These are phyloP conservation scores for Tubosaeta sp. DNA, from an alignment of 768 basidiomycete genomes.

Conservation along the genomic window DNA sequence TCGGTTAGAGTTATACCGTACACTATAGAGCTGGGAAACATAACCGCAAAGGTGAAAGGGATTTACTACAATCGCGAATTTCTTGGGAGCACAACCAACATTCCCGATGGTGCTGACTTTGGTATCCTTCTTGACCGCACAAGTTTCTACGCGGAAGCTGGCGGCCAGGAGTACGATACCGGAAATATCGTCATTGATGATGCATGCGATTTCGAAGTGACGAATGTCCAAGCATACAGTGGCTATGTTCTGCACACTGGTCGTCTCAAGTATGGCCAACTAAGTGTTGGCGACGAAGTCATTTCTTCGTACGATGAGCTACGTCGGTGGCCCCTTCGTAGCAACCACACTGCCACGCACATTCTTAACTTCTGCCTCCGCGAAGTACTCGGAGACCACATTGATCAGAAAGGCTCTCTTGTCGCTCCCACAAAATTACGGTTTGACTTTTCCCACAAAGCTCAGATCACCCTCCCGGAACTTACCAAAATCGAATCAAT, in stretches of 20 bases:
- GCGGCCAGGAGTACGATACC: slow-evolving; percentile 96
- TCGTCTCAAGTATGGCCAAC: slow-evolving; percentile 79
- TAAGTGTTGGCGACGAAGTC: slow-evolving; percentile 76
- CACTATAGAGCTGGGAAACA: slow-evolving; percentile 66
- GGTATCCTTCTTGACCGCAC: slow-evolving; percentile 89
- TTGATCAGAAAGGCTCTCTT: slow-evolving; percentile 97
- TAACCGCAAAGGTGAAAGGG: slow-evolving; percentile 69
- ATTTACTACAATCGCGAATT: slow-evolving; percentile 84
- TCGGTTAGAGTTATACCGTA: not conserved
- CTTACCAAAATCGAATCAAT: slow-evolving; percentile 78
- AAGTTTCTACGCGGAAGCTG: slow-evolving; percentile 95
- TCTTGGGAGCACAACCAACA: slow-evolving; percentile 55
- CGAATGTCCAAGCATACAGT: slow-evolving; percentile 89
- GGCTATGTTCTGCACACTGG: slow-evolving; percentile 97
- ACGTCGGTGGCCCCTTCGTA: slow-evolving; percentile 92
- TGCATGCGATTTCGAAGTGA: slow-evolving; percentile 87
- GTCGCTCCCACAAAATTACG: slow-evolving; percentile 94
- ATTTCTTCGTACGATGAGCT: slow-evolving; percentile 93
- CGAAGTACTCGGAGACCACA: slow-evolving; percentile 93
- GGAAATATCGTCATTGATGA: slow-evolving; percentile 94
- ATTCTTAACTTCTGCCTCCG: slow-evolving; percentile 93
- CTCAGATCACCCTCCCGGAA: slow-evolving; percentile 72
- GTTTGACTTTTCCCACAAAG: slow-evolving; percentile 98
- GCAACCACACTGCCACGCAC: slow-evolving; percentile 98
- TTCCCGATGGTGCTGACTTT: slow-evolving; percentile 66